Base-by-base conservation (phyloP, 78 protist species). In the Kipferlia bialata region DNA sequence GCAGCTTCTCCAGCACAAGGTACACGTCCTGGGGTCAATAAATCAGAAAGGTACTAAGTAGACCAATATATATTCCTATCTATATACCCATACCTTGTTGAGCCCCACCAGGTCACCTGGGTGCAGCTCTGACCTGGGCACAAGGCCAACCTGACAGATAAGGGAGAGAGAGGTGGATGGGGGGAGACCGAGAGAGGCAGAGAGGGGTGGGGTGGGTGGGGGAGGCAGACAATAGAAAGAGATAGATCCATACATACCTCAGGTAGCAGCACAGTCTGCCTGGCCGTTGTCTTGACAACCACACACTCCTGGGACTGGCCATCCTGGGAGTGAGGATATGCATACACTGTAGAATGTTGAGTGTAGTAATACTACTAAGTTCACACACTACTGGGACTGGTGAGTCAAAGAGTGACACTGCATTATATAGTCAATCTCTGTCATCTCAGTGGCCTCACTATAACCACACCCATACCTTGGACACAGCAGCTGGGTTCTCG, bases 61-160 rank as follows among this genome's bases (percentile, higher is more conserved):
- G n/a, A n/a, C n/a, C n/a, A n/a, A n/a, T n/a, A n/a, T n/a, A n/a
- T n/a, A n/a, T n/a, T n/a, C n/a, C n/a, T n/a, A n/a, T n/a, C n/a
- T n/a, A n/a, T n/a, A n/a, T n/a, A n/a, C n/a, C n/a, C n/a, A n/a
- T n/a, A n/a, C n/a, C 78, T 93, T 97, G 89, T 97, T 94, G 22
- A 89, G 92, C 20, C 98, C 99, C 2, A 97, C 97, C n/a, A 97
- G 86, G 70, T 94, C 99, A 7, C 95, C 96, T 2, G 99, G 98
- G 66, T 77, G 64, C 32, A 97, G 71, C 66, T 70, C 77, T 1
- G 58, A 70, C 28, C 90, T 71, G 51, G 84, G 93, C 18, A 94
- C 97, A 31, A 97, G 90, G 2, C 99, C 99, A 38, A 87, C 81
- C n/a, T n/a, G n/a, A n/a, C n/a, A n/a, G n/a, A n/a, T n/a, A n/a